Evolutionary conservation across 1,284 basidiomycete genomes (phyloP).

Genomic region (Heterobasidion parviporum): DNA sequence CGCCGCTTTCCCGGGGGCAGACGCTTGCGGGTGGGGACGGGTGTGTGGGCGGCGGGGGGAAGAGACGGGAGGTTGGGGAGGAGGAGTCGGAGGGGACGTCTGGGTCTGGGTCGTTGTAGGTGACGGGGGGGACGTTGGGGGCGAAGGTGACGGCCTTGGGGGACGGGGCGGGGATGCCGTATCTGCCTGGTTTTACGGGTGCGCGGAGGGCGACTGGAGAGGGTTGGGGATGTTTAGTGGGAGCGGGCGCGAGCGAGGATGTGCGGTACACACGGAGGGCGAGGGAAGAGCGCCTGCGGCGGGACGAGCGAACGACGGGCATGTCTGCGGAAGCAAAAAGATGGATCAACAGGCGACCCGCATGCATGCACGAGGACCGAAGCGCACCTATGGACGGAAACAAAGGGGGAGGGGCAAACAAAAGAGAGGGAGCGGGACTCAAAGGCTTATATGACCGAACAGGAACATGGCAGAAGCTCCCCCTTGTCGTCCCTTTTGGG

Average conservation of each 20-base stretch:
- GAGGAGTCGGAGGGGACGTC: constrained; percentile 17
- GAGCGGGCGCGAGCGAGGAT: not conserved
- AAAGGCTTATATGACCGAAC: not conserved
- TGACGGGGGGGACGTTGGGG: constrained; percentile 61
- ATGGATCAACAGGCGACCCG: constrained; percentile 1
- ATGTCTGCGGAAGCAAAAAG: constrained; percentile 18
- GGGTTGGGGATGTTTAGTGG: not conserved
- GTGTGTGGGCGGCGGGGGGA: constrained; percentile 22
- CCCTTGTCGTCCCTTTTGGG: not conserved
- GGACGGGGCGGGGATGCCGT: constrained; percentile 36
- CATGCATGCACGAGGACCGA: not conserved
- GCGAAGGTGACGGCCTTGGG: constrained; percentile 58
- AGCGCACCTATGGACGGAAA: constrained; percentile 16
- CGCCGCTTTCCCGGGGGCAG: constrained; percentile 48
- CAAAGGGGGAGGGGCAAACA: constrained; percentile 9
- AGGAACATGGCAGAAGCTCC: not conserved
- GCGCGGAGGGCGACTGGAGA: constrained; percentile 20
- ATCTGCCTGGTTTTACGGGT: constrained; percentile 45
- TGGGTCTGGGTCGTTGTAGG: constrained; percentile 44
- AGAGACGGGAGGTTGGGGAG: constrained; percentile 24
- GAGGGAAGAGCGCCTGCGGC: constrained; percentile 34
- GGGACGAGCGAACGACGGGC: constrained; percentile 28
- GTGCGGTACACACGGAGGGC: constrained; percentile 26
- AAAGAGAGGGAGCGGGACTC: not conserved
- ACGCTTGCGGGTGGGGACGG: constrained; percentile 29